These are phyloP conservation scores for Penicillium capsulatum DNA, from an alignment of 2,329 filamentous ascomycete species.

Conservation along the genomic window DNA sequence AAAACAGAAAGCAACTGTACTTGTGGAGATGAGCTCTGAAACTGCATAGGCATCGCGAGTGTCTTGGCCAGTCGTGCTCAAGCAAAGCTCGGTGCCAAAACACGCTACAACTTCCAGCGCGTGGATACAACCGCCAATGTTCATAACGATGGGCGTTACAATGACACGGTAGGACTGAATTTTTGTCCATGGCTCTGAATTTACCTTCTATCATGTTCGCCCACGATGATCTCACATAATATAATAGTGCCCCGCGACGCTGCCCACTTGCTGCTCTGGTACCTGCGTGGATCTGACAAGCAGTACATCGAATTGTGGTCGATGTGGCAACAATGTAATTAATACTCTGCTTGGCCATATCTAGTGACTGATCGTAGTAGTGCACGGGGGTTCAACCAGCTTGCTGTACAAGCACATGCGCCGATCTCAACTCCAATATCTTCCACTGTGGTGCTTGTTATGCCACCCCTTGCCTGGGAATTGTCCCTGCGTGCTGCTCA, in stretches of 20 bases:
- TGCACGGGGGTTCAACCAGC: slow-evolving; percentile 10
- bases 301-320: slow-evolving; percentile 6
- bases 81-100: neutral
- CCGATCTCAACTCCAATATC: slow-evolving; percentile 3
- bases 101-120: slow-evolving; percentile 14
- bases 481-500: slow-evolving; percentile 10
- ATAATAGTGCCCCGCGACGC: slow-evolving; percentile 7
- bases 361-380: slow-evolving; percentile 1
- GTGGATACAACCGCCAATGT: slow-evolving; percentile 2
- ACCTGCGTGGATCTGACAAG: slow-evolving; percentile 7
- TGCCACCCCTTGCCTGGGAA: slow-evolving; percentile 4
- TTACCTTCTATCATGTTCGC: neutral
- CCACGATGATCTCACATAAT: slow-evolving; percentile 1
- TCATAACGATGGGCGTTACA: slow-evolving; percentile 11
- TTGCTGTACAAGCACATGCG: slow-evolving; percentile 14
- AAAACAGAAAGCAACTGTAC: no score
- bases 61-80: neutral
- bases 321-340: slow-evolving; percentile 6
- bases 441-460: slow-evolving; percentile 10
- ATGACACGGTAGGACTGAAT: slow-evolving; percentile 3
- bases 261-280: slow-evolving; percentile 9
- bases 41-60: no score
- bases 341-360: neutral
- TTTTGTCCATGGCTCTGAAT: neutral
- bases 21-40: no score